Conservation (phyloP, 768 basidiomycete species). For the Mycena galopus region DNA sequence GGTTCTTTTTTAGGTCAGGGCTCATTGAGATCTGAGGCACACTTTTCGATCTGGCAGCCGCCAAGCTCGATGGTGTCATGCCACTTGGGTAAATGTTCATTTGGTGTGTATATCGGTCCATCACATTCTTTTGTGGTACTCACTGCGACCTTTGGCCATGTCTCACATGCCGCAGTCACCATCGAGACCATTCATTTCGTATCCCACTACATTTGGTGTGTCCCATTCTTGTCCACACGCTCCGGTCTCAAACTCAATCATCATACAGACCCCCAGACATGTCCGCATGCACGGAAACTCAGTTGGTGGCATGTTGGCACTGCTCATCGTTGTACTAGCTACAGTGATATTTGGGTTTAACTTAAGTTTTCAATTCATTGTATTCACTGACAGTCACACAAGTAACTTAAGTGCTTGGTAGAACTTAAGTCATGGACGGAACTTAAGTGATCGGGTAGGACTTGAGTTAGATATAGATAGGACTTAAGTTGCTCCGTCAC, state of each 20-base stretch:
- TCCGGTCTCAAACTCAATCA: constrained; percentile 7
- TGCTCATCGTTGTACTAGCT: background rate
- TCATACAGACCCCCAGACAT: constrained; percentile 4
- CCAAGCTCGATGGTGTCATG: background rate
- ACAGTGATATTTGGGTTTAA: constrained; percentile 9
- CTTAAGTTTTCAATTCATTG: constrained; percentile 7
- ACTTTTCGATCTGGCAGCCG: background rate
- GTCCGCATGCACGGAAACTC: background rate
- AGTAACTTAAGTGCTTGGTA: constrained; percentile 1
- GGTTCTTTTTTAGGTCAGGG: constrained; percentile 2
- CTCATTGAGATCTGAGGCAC: constrained; percentile 10
- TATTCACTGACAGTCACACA: constrained; percentile 13
- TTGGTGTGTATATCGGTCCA: constrained; percentile 6
- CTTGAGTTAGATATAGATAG: background rate
- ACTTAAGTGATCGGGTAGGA: background rate
- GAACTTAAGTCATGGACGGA: background rate
- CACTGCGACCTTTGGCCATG: constrained; percentile 8
- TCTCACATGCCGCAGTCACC: constrained; percentile 9
- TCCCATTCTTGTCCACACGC: constrained; percentile 11
- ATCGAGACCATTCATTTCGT: too few species aligned
- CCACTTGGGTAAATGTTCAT: constrained; percentile 17
- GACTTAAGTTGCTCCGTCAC: background rate
- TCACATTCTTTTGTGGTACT: constrained; percentile 10
- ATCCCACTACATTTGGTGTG: constrained; percentile 1
- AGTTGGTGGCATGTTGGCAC: background rate